phyloP scores from a whole-genome alignment of 78 protist genomes.

The Dictyostelium brefeldianum region DNA sequence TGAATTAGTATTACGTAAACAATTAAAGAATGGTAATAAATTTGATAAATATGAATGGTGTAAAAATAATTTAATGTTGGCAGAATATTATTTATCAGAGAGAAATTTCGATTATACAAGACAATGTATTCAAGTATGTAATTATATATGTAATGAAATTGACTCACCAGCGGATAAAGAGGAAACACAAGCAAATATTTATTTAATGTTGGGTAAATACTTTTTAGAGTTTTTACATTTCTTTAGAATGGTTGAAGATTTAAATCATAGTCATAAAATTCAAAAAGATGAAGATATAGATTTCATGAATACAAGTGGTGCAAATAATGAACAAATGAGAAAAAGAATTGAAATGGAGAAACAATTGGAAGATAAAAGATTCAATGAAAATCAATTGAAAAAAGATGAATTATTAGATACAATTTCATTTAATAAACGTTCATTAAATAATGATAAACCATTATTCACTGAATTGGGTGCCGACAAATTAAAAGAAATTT shows the following conservation, averaged over 20 bases:
- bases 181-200: conserved; percentile 9
- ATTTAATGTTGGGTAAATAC: conserved; percentile 22
- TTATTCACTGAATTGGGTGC: conserved; percentile 3
- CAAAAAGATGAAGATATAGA: background rate
- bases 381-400: conserved; percentile 3
- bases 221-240: background rate
- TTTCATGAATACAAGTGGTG: background rate
- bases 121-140: conserved; percentile 17
- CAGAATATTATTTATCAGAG: background rate
- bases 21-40: conserved; percentile 2
- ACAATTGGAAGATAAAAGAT: background rate
- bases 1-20: conserved; percentile 10
- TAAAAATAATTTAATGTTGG: conserved; percentile 1
- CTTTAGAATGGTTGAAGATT: background rate
- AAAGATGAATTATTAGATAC: background rate
- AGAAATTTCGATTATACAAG: background rate
- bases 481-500: background rate
- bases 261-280: background rate
- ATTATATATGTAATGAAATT: background rate
- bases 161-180: background rate
- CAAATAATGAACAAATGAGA: background rate
- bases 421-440: conserved; percentile 13
- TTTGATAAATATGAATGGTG: conserved; percentile 27
- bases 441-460: conserved; percentile 3
- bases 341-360: background rate